Conservation (phyloP, 2,329 filamentous ascomycete genomes). For the Alternaria sp. region DNA sequence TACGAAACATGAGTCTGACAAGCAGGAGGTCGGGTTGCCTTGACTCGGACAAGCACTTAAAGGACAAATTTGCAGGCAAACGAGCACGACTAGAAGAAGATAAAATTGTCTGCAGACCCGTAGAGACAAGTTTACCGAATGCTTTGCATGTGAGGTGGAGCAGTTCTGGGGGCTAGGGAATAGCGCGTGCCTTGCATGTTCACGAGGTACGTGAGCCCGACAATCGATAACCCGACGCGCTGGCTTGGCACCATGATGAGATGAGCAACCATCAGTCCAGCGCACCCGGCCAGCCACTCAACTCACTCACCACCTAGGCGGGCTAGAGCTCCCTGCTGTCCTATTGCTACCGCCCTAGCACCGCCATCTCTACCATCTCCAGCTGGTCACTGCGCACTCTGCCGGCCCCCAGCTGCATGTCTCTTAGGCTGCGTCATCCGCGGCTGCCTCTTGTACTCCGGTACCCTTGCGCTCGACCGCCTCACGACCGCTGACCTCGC, state of each 20-base stretch:
- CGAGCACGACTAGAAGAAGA: neutral
- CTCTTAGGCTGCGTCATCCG: conserved; percentile 39
- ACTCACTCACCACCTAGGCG: conserved; percentile 10
- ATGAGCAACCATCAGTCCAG: conserved; percentile 3
- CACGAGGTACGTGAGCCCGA: conserved; percentile 7
- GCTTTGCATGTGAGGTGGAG: conserved; percentile 1
- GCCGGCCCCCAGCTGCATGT: conserved; percentile 32
- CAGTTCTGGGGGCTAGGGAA: neutral
- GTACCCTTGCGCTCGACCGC: conserved; percentile 27
- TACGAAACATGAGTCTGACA: neutral
- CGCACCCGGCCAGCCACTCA: conserved; percentile 6
- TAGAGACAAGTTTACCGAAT: neutral
- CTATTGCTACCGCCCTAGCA: conserved; percentile 12
- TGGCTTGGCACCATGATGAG: conserved; percentile 13
- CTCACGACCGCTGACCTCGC: conserved; percentile 37
- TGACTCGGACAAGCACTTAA: neutral
- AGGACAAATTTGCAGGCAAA: neutral
- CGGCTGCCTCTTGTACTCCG: conserved; percentile 33
- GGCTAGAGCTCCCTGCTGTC: conserved; percentile 6
- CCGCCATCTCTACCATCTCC: neutral
- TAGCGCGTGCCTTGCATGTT: conserved; percentile 11
- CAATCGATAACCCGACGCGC: conserved; percentile 25
- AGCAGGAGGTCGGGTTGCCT: neutral
- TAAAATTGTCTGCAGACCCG: neutral
- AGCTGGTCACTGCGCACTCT: conserved; percentile 7